These are phyloP conservation scores for Ogataea nonfermentans DNA, from an alignment of 805 yeast species.

Conservation along the genomic window DNA sequence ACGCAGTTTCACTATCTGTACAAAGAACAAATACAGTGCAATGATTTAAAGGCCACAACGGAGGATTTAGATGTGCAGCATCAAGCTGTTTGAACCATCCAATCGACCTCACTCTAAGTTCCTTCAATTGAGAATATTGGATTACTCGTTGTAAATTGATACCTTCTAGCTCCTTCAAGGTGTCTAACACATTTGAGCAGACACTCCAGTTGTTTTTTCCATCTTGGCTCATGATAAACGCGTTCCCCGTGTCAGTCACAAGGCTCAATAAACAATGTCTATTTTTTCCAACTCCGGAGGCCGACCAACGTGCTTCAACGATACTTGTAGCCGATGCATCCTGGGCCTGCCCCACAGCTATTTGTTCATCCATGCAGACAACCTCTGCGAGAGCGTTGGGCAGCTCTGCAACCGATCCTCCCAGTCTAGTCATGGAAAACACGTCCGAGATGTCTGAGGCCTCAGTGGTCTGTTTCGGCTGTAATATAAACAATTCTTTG, in stretches of 20 bases:
- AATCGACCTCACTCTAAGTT: slow-evolving; percentile 26
- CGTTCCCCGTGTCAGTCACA: slow-evolving; percentile 22
- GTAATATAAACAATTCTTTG: slow-evolving; percentile 16
- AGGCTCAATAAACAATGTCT: slow-evolving; percentile 17
- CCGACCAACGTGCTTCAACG: slow-evolving; percentile 23
- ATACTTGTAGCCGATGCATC: slow-evolving; percentile 13
- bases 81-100: slow-evolving; percentile 18
- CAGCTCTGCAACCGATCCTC: slow-evolving; percentile 15
- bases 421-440: slow-evolving; percentile 12
- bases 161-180: slow-evolving; percentile 13
- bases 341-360: slow-evolving; percentile 20
- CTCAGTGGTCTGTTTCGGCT: slow-evolving; percentile 13
- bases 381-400: slow-evolving; percentile 15
- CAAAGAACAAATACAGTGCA: slow-evolving; percentile 14
- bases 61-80: neutral
- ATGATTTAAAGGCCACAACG: slow-evolving; percentile 17
- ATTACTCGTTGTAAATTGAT: slow-evolving; percentile 17
- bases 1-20: slow-evolving; percentile 16
- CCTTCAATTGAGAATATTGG: slow-evolving; percentile 11
- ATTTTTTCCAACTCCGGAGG: slow-evolving; percentile 18
- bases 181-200: slow-evolving; percentile 13
- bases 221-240: slow-evolving; percentile 17
- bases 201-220: slow-evolving; percentile 21
- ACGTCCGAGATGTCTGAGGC: slow-evolving; percentile 14
- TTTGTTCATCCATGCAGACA: slow-evolving; percentile 17